A percentile compares a stretch with the other conserved stretches of the same genome.
Conservation (phyloP, 495 filamentous ascomycete genomes). For the Hyaloscypha bicolor region DNA sequence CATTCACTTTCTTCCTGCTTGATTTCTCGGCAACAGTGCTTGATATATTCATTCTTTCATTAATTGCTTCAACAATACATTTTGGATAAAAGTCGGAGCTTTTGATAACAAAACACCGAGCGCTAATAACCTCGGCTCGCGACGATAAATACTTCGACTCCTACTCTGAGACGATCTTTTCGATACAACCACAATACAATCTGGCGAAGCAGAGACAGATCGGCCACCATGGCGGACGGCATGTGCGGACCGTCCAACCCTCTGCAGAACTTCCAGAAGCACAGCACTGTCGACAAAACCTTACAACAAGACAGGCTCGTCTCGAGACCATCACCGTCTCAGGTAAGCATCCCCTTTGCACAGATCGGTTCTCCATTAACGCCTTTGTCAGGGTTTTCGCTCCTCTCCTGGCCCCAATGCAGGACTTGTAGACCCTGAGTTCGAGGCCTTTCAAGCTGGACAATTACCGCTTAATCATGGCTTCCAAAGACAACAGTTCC, state of each 20-base stretch:
- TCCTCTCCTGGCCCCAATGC: conserved; percentile 54
- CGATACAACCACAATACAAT: neutral
- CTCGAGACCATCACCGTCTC: conserved; percentile 52
- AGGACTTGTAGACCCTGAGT: conserved; percentile 65
- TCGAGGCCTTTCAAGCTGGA: conserved; percentile 70
- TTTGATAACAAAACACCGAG: neutral
- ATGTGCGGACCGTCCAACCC: conserved; percentile 91
- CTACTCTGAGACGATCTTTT: neutral
- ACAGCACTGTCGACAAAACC: conserved; percentile 73
- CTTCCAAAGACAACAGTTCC: conserved; percentile 21
- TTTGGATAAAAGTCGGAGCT: conserved; percentile 17
- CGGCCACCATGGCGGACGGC: conserved; percentile 68
- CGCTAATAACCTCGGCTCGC: conserved; percentile 21
- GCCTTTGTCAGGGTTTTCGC: conserved; percentile 57
- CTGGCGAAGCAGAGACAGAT: neutral
- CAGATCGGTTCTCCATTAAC: conserved; percentile 11
- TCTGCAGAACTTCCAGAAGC: conserved; percentile 81
- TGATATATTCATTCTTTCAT: neutral
- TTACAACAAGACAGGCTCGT: conserved; percentile 82
- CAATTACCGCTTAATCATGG: conserved; percentile 34
- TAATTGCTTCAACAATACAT: neutral
- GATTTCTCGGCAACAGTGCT: too few relatives aligned
- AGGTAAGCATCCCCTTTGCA: conserved; percentile 44
- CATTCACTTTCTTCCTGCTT: too few relatives aligned
- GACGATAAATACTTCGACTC: neutral